Evolutionary conservation across 1,284 basidiomycete genomes (phyloP).

Genomic region (Cryptococcus maquisensis): DNA sequence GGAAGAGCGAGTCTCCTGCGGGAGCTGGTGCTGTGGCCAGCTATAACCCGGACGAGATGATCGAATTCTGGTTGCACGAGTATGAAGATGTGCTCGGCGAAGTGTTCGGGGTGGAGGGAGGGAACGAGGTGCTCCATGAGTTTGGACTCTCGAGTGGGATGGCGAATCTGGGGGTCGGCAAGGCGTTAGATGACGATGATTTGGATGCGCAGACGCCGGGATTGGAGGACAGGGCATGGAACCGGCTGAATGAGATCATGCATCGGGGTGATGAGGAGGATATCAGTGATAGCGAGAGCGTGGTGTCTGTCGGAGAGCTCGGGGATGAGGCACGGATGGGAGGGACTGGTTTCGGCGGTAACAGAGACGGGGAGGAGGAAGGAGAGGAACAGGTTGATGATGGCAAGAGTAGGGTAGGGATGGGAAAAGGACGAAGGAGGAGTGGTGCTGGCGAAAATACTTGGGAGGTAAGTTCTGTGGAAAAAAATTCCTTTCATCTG

Average conservation of each 20-base stretch:
- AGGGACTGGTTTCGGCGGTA: constrained; percentile 54
- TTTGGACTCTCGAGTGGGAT: constrained; percentile 7
- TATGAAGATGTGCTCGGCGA: constrained; percentile 55
- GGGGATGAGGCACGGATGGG: constrained; percentile 68
- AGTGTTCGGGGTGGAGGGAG: constrained; percentile 48
- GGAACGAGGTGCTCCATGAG: constrained; percentile 24
- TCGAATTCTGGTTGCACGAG: constrained; percentile 54
- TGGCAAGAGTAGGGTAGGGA: constrained; percentile 12
- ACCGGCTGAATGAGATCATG: constrained; percentile 41
- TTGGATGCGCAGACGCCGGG: constrained; percentile 1
- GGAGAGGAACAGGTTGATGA: constrained; percentile 59
- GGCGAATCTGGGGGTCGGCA: background rate
- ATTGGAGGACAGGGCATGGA: constrained; percentile 42
- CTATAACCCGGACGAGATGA: constrained; percentile 53
- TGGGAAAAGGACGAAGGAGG: constrained; percentile 13
- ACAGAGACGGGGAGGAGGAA: constrained; percentile 51
- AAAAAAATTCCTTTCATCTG: background rate
- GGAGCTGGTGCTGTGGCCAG: constrained; percentile 23
- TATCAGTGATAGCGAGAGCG: constrained; percentile 85
- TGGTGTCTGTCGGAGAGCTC: constrained; percentile 78
- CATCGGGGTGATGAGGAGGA: constrained; percentile 27
- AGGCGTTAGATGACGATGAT: constrained; percentile 3
- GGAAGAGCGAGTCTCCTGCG: constrained; percentile 29
- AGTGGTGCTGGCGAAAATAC: constrained; percentile 63
- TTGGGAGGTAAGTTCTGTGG: constrained; percentile 70